Base-by-base conservation (phyloP, 2,329 filamentous ascomycete species). In the Microsporum canis region DNA sequence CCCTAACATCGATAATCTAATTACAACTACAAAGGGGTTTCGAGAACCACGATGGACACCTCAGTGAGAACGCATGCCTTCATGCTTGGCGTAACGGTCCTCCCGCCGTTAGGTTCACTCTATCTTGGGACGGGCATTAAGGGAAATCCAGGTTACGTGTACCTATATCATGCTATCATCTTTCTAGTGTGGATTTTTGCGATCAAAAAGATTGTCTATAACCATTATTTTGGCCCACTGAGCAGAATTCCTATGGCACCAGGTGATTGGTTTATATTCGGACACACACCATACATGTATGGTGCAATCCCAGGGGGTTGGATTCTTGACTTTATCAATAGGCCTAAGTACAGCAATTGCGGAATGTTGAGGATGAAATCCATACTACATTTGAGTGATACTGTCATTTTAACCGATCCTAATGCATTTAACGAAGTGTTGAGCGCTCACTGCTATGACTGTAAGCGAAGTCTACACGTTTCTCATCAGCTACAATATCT, bases 401-500 rank as follows among this genome's bases (percentile, higher is more conserved):
- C 43, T 10, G 23, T 47, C 17, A 8, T 47, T 10, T 17, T 47
- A 47, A 74, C 72, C 0, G 73, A 67, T 47, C 72, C 72, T 55
- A 68, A 73, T 56, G 75, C 77, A 1, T 65, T 82, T 3, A 71
- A 77, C n/a, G 80, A 82, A 39, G 72, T 82, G 8, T 75, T 83
- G 61, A 79, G 80, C 41, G 76, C 79, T 45, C 78, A 78, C 43
- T 77, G 75, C 3, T 82, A 82, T 61, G 79, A 82, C 62, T 81
- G 80, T 57, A 77, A 80, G 65, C 27, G 43, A 6, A 23, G 4
- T 47, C 7, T 47, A 10, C 5, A 4, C 2, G 43, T 27, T 10
- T 23, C 3, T 27, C 43, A 17, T 10, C 27, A 23, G 5, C 6
- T 27, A n/a, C 41, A 17, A 7, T 45, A 5, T 7, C 41, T 45